Conservation (phyloP, 306 rosid genomes). For the Benincasa hispida region DNA sequence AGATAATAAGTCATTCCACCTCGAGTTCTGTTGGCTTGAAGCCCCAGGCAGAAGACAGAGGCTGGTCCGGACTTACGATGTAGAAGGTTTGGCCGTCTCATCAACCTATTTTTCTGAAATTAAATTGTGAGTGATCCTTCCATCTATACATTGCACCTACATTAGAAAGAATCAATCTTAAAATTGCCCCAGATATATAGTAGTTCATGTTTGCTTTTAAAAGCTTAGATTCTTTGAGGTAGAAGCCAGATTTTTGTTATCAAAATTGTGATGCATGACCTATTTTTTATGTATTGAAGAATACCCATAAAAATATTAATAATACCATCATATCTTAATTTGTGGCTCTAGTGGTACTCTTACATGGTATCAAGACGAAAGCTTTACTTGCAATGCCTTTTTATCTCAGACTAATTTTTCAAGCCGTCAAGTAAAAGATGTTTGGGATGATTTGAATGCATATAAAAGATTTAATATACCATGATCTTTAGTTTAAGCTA, state of each 20-base stretch:
- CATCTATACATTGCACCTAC: not conserved
- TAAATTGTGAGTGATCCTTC: conserved; percentile 24
- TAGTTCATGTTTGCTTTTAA: not conserved
- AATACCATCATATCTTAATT: too few relatives aligned
- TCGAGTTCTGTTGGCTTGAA: conserved; percentile 94
- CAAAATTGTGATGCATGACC: not conserved
- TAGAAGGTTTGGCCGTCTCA: conserved; percentile 92
- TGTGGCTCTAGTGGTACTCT: too few relatives aligned
- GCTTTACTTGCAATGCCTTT: too few relatives aligned
- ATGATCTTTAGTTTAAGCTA: too few relatives aligned
- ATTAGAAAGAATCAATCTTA: not conserved
- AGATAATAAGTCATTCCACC: conserved; percentile 61
- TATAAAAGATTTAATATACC: too few relatives aligned
- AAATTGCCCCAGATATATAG: not conserved
- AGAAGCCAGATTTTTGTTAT: not conserved
- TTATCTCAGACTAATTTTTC: too few relatives aligned
- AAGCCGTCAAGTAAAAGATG: too few relatives aligned
- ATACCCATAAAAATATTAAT: too few relatives aligned
- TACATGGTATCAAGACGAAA: too few relatives aligned
- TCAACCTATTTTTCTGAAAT: conserved; percentile 72
- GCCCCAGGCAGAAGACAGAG: conserved; percentile 70
- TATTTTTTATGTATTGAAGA: not conserved
- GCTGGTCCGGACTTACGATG: conserved; percentile 72
- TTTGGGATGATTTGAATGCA: too few relatives aligned
- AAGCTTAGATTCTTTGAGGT: not conserved